These are phyloP conservation scores for Apostasia shenzhenica DNA, from an alignment of 106 monocot species.

Conservation along the genomic window DNA sequence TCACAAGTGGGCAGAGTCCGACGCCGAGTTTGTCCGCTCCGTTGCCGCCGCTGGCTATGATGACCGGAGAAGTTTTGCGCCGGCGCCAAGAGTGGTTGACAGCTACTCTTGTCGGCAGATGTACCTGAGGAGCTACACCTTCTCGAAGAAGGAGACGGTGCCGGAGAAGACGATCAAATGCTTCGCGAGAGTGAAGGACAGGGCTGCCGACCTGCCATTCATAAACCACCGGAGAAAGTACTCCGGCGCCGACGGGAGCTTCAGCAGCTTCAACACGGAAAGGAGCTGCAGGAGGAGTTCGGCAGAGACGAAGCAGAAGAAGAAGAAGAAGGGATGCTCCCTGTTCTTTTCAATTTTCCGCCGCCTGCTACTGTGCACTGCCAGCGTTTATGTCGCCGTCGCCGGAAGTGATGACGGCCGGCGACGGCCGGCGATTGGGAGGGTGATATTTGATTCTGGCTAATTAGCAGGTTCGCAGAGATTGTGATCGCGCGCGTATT, in stretches of 20 bases:
- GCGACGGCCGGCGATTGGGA: background rate
- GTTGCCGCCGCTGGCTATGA: background rate
- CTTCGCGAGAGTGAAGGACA: constrained; percentile 27
- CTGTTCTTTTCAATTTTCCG: constrained; percentile 17
- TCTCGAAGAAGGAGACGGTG: constrained; percentile 43
- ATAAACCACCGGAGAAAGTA: background rate
- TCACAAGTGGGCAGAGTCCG: constrained; percentile 45
- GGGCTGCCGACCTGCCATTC: constrained; percentile 1
- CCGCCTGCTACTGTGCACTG: constrained; percentile 24
- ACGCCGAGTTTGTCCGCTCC: constrained; percentile 40
- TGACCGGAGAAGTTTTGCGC: background rate
- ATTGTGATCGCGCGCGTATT: too few relatives aligned
- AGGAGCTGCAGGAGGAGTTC: background rate
- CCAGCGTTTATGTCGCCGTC: constrained; percentile 8
- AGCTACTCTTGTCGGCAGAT: constrained; percentile 52
- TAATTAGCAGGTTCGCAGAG: too few relatives aligned
- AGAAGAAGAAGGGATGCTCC: constrained; percentile 5
- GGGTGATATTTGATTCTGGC: background rate
- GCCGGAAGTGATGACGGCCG: background rate
- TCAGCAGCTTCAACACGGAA: background rate
- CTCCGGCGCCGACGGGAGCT: background rate
- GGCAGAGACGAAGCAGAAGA: constrained; percentile 6
- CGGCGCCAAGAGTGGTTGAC: constrained; percentile 21
- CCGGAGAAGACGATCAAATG: constrained; percentile 34
- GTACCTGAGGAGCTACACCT: constrained; percentile 53